Evolutionary conservation across 345 rosid genomes (phyloP).

Genomic region (Eucalyptus pauciflora): DNA sequence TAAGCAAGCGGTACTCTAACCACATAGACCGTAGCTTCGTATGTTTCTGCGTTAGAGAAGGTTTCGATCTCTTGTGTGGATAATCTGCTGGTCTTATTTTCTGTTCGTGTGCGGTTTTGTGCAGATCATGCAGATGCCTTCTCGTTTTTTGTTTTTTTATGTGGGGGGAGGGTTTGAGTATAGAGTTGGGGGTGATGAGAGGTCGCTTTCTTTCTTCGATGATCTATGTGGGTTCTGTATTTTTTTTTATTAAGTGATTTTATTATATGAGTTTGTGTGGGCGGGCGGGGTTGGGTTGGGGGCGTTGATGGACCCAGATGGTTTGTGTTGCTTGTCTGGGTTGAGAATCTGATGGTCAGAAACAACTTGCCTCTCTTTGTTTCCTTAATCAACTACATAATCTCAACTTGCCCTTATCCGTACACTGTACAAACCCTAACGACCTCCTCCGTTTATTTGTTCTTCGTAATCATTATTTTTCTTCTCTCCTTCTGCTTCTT

Average conservation of each 20-base stretch:
- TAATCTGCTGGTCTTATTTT: not conserved
- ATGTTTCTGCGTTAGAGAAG: not conserved
- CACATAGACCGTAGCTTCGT: not conserved
- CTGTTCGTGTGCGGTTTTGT: not conserved
- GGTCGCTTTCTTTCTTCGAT: not conserved
- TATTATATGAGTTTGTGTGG: not conserved
- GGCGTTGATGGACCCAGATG: constrained; percentile 15
- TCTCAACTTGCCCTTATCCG: constrained; percentile 28
- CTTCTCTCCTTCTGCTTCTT: not conserved
- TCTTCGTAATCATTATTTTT: not conserved
- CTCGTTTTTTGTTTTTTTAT: not conserved
- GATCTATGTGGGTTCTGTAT: not conserved
- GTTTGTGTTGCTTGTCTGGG: constrained; percentile 33
- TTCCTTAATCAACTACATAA: not conserved
- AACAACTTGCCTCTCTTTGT: not conserved
- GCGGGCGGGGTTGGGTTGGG: not conserved
- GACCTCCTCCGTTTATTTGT: not conserved
- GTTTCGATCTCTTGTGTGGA: not conserved
- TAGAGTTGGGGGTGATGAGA: not conserved
- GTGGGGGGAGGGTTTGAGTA: not conserved
- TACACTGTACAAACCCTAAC: constrained; percentile 7
- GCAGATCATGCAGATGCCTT: not conserved
- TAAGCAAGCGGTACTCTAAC: not conserved
- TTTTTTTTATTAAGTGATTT: not conserved
- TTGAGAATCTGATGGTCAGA: not conserved